Evolutionary conservation across 2,329 filamentous ascomycete genomes (phyloP), one percentile per base, ranked within the genome.

Genomic region (Sarocladiaceae sp.): DNA sequence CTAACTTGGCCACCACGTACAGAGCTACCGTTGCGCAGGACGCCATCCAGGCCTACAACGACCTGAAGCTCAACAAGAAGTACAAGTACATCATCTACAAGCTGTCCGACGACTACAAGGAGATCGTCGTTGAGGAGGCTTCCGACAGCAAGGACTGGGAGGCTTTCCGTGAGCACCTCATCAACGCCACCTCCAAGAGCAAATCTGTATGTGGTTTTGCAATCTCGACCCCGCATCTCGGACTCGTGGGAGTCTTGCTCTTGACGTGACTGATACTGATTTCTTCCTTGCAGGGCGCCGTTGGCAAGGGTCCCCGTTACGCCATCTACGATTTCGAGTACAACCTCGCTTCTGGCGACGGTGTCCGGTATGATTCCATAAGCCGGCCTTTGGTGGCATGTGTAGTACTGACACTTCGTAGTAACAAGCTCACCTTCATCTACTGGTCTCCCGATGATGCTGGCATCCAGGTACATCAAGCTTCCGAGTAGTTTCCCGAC

Each of bases 81-180:
- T 79, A 83, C 77, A 92, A 90, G 76, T 95, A 82, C 80, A 87
- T 94, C 76, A 84, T 94, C 79, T 93, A 82, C 85, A 90, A 91
- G 80, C 83, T 94, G 68, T 86, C 84, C 59, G 87, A 92, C 72
- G 81, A 91, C 77, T 84, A 84, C 80, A 90, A 86, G 74, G 73
- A 90, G 74, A 90, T 94, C 68, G 84, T 88, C 54, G 83, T 94
- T 62, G 88, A 93, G 72, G 83, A 89, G 69, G 78, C 82, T 52
- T 87, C 84, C 54, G 74, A 73, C 56, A 77, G 84, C 62, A 73
- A 73, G 60, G 83, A 91, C 71, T 93, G 83, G 77, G 82, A 87
- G 54, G 71, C 64, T 58, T 90, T 92, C 80, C 86, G 87, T 63
- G 75, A 90, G 71, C 87, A 86, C 78, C 85, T 94, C 58, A 69